These are phyloP conservation scores for Didymosphaeria variabile DNA, from an alignment of 2,329 filamentous ascomycete genomes.

Conservation along the genomic window DNA sequence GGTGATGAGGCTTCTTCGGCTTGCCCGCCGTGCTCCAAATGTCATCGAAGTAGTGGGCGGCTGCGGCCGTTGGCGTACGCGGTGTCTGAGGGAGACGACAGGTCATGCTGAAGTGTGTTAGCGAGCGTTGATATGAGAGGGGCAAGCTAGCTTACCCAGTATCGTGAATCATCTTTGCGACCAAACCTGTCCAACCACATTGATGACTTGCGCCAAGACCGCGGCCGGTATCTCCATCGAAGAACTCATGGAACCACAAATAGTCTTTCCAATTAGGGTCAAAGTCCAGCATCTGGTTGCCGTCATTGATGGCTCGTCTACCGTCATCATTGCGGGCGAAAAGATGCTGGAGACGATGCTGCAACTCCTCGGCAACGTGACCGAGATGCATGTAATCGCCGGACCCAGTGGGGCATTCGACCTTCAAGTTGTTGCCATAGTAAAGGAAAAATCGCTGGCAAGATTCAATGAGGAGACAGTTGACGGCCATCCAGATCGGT, in stretches of 20 bases:
- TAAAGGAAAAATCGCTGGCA: constrained; percentile 97
- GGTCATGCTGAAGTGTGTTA: constrained; percentile 68
- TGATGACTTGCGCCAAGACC: constrained; percentile 93
- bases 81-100: constrained; percentile 94
- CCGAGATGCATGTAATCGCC: constrained; percentile 96
- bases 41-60: constrained; percentile 96
- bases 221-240: constrained; percentile 89
- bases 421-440: constrained; percentile 86
- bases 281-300: constrained; percentile 86
- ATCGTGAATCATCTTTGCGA: constrained; percentile 97
- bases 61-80: constrained; percentile 81
- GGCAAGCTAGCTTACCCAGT: constrained; percentile 74
- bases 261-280: constrained; percentile 93
- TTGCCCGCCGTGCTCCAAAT: constrained; percentile 69
- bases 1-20: constrained; percentile 58
- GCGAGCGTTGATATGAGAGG: background rate
- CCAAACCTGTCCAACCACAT: constrained; percentile 94
- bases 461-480: constrained; percentile 92
- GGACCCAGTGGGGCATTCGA: constrained; percentile 93
- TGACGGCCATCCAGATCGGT: constrained; percentile 95
- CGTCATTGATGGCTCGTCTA: constrained; percentile 85
- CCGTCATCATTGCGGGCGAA: constrained; percentile 87
- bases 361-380: constrained; percentile 92
- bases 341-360: constrained; percentile 91
- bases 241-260: constrained; percentile 97